Evolutionary conservation across 176 grass and related monocot genomes (phyloP).

Genomic region (Carex kokanica): DNA sequence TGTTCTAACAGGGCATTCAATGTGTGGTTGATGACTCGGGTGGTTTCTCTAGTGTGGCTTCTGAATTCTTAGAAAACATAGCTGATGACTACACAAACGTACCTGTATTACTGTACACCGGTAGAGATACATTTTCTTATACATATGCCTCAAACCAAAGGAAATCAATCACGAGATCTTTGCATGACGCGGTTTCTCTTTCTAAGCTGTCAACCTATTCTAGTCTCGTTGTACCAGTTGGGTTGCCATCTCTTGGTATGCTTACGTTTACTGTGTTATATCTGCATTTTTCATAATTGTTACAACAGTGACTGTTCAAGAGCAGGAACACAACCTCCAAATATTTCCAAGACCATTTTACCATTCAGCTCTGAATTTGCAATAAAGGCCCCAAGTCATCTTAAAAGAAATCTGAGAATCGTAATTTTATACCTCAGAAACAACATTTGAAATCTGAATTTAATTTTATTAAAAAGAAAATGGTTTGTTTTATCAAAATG

Average conservation of each 20-base stretch:
- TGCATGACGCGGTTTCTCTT: constrained; percentile 84
- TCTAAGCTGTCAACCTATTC: constrained; percentile 71
- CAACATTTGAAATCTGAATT: neutral
- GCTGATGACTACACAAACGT: constrained; percentile 88
- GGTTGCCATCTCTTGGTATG: constrained; percentile 79
- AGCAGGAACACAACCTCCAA: neutral
- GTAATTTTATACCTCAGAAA: constrained; percentile 2
- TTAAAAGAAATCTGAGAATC: constrained; percentile 22
- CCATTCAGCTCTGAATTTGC: neutral
- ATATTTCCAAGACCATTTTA: neutral
- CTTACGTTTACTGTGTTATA: constrained; percentile 29
- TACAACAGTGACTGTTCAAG: neutral
- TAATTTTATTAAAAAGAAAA: neutral
- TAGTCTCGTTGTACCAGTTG: constrained; percentile 78
- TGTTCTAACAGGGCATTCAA: constrained; percentile 66
- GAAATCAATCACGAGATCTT: constrained; percentile 50
- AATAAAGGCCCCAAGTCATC: neutral
- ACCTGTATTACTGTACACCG: constrained; percentile 75
- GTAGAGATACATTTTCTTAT: constrained; percentile 53
- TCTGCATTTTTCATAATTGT: neutral
- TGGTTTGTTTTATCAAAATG: neutral
- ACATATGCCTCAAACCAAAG: constrained; percentile 45
- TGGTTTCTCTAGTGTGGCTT: constrained; percentile 66
- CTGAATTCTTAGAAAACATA: constrained; percentile 69
- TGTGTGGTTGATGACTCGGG: constrained; percentile 56